Percentiles rank a stretch among this genome's conserved stretches.
Evolutionary conservation across 2,329 filamentous ascomycete genomes (phyloP).

Genomic region (Ceratocystiopsis brevicomis): DNA sequence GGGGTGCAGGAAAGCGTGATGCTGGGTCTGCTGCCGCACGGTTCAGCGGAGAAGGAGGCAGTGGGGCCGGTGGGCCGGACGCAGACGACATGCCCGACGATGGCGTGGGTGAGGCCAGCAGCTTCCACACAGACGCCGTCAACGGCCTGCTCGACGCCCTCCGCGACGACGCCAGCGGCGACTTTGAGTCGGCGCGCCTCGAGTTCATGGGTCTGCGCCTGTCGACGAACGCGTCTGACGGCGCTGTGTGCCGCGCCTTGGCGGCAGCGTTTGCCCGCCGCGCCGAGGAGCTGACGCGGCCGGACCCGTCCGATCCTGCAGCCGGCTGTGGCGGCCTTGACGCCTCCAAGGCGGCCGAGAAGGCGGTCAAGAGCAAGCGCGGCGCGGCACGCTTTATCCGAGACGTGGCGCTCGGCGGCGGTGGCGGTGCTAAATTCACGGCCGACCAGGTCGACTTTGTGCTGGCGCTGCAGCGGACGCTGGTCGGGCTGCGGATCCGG

Average conservation of each 20-base stretch:
- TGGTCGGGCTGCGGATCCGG: slow-evolving; percentile 31
- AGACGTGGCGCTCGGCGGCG: slow-evolving; percentile 31
- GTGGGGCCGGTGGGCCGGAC: background rate
- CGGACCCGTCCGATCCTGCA: slow-evolving; percentile 22
- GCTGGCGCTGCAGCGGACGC: slow-evolving; percentile 62
- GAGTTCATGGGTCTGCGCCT: slow-evolving; percentile 91
- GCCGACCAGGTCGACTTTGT: slow-evolving; percentile 76
- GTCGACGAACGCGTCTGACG: slow-evolving; percentile 73
- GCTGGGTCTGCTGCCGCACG: slow-evolving; percentile 26
- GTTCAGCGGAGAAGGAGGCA: background rate
- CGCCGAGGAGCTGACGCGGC: slow-evolving; percentile 46
- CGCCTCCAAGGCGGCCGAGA: slow-evolving; percentile 44
- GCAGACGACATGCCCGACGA: background rate
- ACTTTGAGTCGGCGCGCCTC: slow-evolving; percentile 67
- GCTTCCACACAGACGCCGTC: slow-evolving; percentile 78
- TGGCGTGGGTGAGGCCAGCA: slow-evolving; percentile 21
- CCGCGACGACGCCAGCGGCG: slow-evolving; percentile 48
- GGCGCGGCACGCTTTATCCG: slow-evolving; percentile 26
- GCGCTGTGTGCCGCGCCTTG: slow-evolving; percentile 72
- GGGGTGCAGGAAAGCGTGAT: slow-evolving; percentile 17
- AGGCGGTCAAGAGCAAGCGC: slow-evolving; percentile 33
- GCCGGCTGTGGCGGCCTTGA: slow-evolving; percentile 30
- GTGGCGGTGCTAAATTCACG: slow-evolving; percentile 36
- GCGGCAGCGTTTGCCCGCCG: slow-evolving; percentile 71
- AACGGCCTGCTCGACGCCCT: slow-evolving; percentile 74